These are phyloP conservation scores for Mangifera indica DNA, from an alignment of 345 rosid genomes.

Conservation along the genomic window DNA sequence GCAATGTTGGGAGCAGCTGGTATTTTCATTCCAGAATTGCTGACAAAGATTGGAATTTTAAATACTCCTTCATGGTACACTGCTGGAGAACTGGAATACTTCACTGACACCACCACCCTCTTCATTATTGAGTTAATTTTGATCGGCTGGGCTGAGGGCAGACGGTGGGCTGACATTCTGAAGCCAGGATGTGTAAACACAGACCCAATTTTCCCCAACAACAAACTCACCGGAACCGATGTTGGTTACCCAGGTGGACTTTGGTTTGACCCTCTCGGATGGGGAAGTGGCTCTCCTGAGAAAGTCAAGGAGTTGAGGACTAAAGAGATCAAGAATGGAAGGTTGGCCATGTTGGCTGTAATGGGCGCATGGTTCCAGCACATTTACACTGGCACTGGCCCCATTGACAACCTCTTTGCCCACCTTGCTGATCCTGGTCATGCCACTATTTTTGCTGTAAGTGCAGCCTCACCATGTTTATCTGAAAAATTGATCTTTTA, in stretches of 20 bases:
- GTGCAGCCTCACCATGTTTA: slow-evolving; percentile 11
- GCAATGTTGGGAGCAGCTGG: slow-evolving; percentile 98
- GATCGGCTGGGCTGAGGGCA: slow-evolving; percentile 97
- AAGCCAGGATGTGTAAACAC: slow-evolving; percentile 98
- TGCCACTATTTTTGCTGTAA: slow-evolving; percentile 87
- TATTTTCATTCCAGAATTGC: slow-evolving; percentile 89
- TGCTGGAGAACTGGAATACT: slow-evolving; percentile 80
- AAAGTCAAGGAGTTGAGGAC: slow-evolving; percentile 90
- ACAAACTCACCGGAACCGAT: slow-evolving; percentile 91
- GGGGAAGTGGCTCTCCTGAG: slow-evolving; percentile 81
- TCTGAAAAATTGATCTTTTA: neutral
- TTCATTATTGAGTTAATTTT: slow-evolving; percentile 74
- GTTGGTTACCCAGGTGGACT: slow-evolving; percentile 98
- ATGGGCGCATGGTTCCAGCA: slow-evolving; percentile 99
- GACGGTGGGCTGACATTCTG: slow-evolving; percentile 94
- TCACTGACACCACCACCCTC: slow-evolving; percentile 88
- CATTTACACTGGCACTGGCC: slow-evolving; percentile 95
- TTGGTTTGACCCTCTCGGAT: slow-evolving; percentile 97
- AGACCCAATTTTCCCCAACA: slow-evolving; percentile 94
- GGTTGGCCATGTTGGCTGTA: slow-evolving; percentile 97
- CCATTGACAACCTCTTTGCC: slow-evolving; percentile 92
- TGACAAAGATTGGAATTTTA: slow-evolving; percentile 81
- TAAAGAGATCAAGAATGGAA: slow-evolving; percentile 94
- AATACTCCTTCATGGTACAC: slow-evolving; percentile 97
- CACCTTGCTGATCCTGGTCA: slow-evolving; percentile 99